Evolutionary conservation across 108 stramenopile species (phyloP), one percentile per base, ranked within the genome.

Genomic region (Nitzschia sp.): DNA sequence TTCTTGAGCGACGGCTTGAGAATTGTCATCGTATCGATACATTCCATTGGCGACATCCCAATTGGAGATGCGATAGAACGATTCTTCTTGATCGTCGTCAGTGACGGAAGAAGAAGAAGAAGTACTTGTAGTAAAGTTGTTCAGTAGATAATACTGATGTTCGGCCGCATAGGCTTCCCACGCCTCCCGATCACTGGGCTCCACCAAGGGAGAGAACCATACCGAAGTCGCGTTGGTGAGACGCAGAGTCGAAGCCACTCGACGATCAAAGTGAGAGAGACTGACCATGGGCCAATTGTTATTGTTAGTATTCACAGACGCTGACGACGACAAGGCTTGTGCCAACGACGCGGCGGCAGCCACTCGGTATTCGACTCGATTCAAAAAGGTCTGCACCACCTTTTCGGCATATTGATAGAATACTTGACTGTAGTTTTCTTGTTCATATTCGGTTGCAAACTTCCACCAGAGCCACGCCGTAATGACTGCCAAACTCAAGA

Each of bases 401-500:
- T 45, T 44, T 11, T 16, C 45, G 11, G 60, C 60, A 45, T 45
- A 62, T 15, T 22, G 38, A 9, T 38, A 11, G 60, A 62, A 62
- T 32, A 27, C 25, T 21, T 22, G 25, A 21, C 16, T 21, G 41
- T 45, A 62, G 1, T 23, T 16, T 1, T 22, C 15, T 25, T 62
- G 23, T 29, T 62, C 19, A 25, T 58, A 58, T 17, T 34, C 33
- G 1, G 57, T 58, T 13, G 57, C 57, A 58, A 27, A 32, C 30
- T 58, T 58, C 57, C 57, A 58, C 57, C 57, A 58, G 6, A 58
- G 21, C 57, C 57, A 58, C 6, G 57, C 22, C n/a, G 57, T 58
- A 16, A 58, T 32, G n/a, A 11, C 57, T 1, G 57, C 27, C 31
- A 58, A 4, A 58, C 29, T 58, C 28, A 58, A 16, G 8, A 58